phyloP scores from a whole-genome alignment of 257 asterid genomes.

The Forsythia viridissima region DNA sequence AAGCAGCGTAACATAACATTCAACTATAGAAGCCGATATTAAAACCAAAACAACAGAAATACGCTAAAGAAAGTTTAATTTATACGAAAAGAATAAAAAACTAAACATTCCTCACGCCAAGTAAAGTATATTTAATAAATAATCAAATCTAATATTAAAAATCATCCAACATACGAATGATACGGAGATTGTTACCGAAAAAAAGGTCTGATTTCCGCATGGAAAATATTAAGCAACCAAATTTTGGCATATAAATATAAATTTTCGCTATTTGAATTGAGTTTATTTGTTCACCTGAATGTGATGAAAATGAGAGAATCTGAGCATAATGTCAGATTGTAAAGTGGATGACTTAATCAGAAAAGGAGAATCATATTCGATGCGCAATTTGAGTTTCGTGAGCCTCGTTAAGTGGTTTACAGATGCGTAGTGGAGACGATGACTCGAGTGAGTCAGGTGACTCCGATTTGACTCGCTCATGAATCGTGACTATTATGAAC shows the following conservation, averaged over 20 bases:
- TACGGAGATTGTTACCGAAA: constrained; percentile 49
- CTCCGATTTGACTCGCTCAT: neutral
- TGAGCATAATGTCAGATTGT: constrained; percentile 38
- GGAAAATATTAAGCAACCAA: constrained; percentile 32
- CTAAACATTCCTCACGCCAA: neutral
- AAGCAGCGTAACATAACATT: neutral
- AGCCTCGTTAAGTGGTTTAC: neutral
- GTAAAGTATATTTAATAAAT: neutral
- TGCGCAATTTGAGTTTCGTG: constrained; percentile 7
- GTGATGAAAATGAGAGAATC: constrained; percentile 28
- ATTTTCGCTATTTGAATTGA: constrained; percentile 1
- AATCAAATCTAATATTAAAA: neutral
- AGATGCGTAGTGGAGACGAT: neutral
- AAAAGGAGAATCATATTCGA: constrained; percentile 37
- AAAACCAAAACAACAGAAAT: constrained; percentile 7
- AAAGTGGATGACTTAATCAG: constrained; percentile 27
- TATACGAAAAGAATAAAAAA: constrained; percentile 41
- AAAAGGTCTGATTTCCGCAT: constrained; percentile 45
- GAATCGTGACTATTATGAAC: too few relatives aligned
- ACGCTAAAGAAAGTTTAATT: constrained; percentile 32
- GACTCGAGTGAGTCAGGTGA: neutral
- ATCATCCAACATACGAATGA: constrained; percentile 41
- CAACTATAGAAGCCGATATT: neutral
- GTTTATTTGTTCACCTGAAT: constrained; percentile 19
- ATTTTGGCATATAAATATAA: constrained; percentile 31